Base-by-base conservation (phyloP, 306 rosid species). In the Biancaea sappan region DNA sequence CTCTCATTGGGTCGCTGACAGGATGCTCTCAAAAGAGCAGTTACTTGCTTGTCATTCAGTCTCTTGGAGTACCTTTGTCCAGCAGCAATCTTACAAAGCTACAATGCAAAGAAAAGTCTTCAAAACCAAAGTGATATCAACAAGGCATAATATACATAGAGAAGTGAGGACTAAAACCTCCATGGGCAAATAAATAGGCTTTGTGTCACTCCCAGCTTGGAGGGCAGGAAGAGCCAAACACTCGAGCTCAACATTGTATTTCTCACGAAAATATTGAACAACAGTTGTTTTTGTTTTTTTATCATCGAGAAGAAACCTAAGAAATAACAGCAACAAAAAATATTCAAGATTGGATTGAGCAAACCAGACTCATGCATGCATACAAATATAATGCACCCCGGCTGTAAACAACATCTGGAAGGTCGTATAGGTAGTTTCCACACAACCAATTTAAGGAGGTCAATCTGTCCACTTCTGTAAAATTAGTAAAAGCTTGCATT, bases 261-360 rank as follows among this genome's bases (percentile, higher is more conserved):
- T 90, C 18, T 90, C 87, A 15, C 11, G 72, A 19, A 84, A 92
- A 56, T 94, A 88, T 26, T 85, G 78, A 12, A 69, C 77, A 26
- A 94, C 89, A 0, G 85, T 81, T 0, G 0, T 53, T 31, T 0
- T 34, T 0, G 80, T 77, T 34, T 1, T 15, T 0, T 77, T 1
- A n/a, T 87, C 97, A 21, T 90, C 93, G 0, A 77, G 79, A n/a
- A 84, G 68, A 61, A 91, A 94, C 86, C 98, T 94, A 56, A 4
- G 15, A 34, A 2, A 58, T 7, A 44, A 12, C 66, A 77, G 74
- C 10, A 44, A 12, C 66, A 77, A 77, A 57, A 40, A 50, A 61
- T 16, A 31, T 5, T 19, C 66, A 31, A 7, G 32, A 58, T 24
- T 14, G 57, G 21, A 65, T 37, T 16, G 5, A 29, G 7, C 52